These are phyloP conservation scores for Starmerella geochares DNA, from an alignment of 805 yeast genomes.

Conservation along the genomic window DNA sequence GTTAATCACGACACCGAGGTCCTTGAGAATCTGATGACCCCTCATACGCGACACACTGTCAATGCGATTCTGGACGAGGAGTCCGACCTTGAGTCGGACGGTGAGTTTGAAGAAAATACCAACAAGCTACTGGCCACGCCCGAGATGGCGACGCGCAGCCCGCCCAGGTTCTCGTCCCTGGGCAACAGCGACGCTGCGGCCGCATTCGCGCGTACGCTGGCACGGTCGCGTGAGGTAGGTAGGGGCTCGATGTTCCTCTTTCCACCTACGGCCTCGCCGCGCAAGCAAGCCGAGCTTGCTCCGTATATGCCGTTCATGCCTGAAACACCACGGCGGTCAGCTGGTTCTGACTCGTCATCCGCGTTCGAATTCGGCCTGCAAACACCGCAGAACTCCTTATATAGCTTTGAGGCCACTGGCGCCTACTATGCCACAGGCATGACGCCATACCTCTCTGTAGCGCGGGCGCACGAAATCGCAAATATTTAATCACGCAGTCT, in stretches of 20 bases:
- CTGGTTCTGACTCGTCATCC: slow-evolving; percentile 1
- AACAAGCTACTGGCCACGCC: background rate
- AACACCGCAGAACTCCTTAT: slow-evolving; percentile 22
- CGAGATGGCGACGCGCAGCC: slow-evolving; percentile 8
- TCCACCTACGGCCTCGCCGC: slow-evolving; percentile 17
- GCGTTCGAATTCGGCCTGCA: slow-evolving; percentile 13
- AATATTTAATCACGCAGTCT: background rate
- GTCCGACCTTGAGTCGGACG: slow-evolving; percentile 11
- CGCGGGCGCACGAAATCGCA: slow-evolving; percentile 1
- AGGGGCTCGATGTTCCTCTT: slow-evolving; percentile 19
- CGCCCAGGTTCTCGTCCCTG: slow-evolving; percentile 20
- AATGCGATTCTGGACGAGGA: slow-evolving; percentile 5
- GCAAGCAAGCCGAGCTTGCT: slow-evolving; percentile 9
- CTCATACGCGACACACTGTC: slow-evolving; percentile 4
- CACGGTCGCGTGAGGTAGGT: slow-evolving; percentile 18
- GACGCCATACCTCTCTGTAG: slow-evolving; percentile 17
- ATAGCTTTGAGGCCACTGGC: slow-evolving; percentile 9
- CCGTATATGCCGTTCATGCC: slow-evolving; percentile 19
- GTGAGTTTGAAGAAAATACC: slow-evolving; percentile 15
- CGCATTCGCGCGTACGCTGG: slow-evolving; percentile 22
- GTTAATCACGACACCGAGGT: background rate
- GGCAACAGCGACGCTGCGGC: slow-evolving; percentile 22
- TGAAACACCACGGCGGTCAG: slow-evolving; percentile 2
- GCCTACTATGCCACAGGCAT: slow-evolving; percentile 17
- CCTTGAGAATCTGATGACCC: background rate